Percentiles rank a stretch among this genome's conserved stretches.
These are phyloP conservation scores for Thielaviopsis euricoi DNA, from an alignment of 2,329 filamentous ascomycete species.

Conservation along the genomic window DNA sequence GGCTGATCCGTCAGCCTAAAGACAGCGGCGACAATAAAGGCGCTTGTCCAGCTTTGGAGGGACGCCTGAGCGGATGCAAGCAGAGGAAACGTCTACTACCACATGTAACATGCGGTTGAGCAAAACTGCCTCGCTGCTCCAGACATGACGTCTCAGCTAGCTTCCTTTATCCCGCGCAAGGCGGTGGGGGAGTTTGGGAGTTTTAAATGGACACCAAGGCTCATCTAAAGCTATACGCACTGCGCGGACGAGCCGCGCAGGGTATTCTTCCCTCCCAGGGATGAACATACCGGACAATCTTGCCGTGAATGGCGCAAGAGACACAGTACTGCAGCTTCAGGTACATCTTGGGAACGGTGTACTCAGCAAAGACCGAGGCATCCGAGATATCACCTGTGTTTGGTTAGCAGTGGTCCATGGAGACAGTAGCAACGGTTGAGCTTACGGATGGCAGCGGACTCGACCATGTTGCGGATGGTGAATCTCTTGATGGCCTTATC, in stretches of 20 bases:
- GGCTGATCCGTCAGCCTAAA: not conserved
- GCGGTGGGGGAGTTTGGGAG: slow-evolving; percentile 16
- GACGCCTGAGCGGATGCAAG: not conserved
- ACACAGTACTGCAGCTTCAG: slow-evolving; percentile 99
- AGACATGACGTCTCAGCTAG: slow-evolving; percentile 4
- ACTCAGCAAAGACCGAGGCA: slow-evolving; percentile 97
- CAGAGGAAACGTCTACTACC: not conserved
- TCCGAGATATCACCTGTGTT: slow-evolving; percentile 95
- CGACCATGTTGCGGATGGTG: slow-evolving; percentile 99
- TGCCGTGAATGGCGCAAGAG: slow-evolving; percentile 99
- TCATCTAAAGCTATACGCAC: slow-evolving; percentile 26
- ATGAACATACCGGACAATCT: slow-evolving; percentile 97
- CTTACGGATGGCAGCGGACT: slow-evolving; percentile 98
- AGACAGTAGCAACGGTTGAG: slow-evolving; percentile 18
- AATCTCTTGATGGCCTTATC: slow-evolving; percentile 99
- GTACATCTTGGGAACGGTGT: slow-evolving; percentile 99
- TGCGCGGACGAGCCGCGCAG: slow-evolving; percentile 13
- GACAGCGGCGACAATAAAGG: slow-evolving; percentile 3
- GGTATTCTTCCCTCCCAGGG: slow-evolving; percentile 42
- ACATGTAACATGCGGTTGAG: not conserved
- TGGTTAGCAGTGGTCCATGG: not conserved
- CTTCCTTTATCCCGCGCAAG: slow-evolving; percentile 7
- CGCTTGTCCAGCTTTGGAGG: slow-evolving; percentile 8
- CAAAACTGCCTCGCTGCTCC: not conserved
- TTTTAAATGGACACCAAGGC: slow-evolving; percentile 38